Percentiles rank a stretch among this genome's conserved stretches.
phyloP scores from a whole-genome alignment of 2,329 filamentous ascomycete genomes.

The Aspergillus calidoustus region DNA sequence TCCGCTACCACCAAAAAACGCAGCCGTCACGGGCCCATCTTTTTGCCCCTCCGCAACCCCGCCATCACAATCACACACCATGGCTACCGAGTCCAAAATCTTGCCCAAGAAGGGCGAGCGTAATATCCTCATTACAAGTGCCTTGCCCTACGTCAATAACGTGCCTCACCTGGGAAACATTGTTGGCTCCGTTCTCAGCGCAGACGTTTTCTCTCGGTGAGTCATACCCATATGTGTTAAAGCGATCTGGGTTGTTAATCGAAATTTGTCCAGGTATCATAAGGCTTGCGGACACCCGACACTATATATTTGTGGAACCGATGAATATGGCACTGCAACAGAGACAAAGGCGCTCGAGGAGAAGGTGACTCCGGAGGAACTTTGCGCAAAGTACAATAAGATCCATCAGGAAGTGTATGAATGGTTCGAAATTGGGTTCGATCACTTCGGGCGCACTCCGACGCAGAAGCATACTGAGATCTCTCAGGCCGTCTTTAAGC shows the following conservation, averaged over 20 bases:
- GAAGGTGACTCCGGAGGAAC: constrained; percentile 76
- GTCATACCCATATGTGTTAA: constrained; percentile 58
- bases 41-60: constrained; percentile 25
- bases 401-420: constrained; percentile 90
- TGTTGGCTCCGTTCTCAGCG: constrained; percentile 83
- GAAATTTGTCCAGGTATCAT: constrained; percentile 62
- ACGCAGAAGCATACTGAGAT: constrained; percentile 90
- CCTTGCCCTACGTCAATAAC: constrained; percentile 83
- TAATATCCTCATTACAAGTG: constrained; percentile 89
- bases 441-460: constrained; percentile 92
- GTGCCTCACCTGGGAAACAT: constrained; percentile 88
- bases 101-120: constrained; percentile 74
- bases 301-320: constrained; percentile 83
- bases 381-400: constrained; percentile 91
- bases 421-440: constrained; percentile 95
- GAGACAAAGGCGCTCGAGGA: constrained; percentile 95
- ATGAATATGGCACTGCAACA: constrained; percentile 95
- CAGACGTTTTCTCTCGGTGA: constrained; percentile 75
- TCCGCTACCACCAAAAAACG: constrained; percentile 21
- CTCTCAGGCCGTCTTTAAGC: constrained; percentile 85
- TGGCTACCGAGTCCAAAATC: constrained; percentile 47
- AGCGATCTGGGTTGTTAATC: constrained; percentile 21
- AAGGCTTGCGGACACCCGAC: constrained; percentile 79
- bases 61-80: constrained; percentile 27
- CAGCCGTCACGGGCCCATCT: constrained; percentile 12